phyloP scores from a whole-genome alignment of 257 asterid species.

The Paraleonurus japonicus region DNA sequence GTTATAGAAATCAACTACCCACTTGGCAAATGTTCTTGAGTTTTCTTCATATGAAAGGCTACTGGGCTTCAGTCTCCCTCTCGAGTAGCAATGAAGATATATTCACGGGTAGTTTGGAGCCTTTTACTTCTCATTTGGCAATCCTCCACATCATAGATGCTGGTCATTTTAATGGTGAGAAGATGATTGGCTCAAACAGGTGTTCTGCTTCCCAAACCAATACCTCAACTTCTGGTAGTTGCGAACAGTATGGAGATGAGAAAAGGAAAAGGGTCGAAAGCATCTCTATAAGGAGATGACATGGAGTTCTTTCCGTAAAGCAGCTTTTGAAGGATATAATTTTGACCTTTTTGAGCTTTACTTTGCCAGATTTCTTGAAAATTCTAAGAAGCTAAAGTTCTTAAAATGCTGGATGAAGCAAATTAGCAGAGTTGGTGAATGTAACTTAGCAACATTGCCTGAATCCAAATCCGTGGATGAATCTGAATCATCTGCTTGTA shows the following conservation, averaged over 20 bases:
- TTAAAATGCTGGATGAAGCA: conserved; percentile 93
- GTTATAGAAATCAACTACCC: conserved; percentile 38
- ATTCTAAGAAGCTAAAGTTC: conserved; percentile 75
- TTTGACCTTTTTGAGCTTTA: conserved; percentile 69
- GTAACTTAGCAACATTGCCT: conserved; percentile 24
- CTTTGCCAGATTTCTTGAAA: conserved; percentile 40
- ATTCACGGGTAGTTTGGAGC: conserved; percentile 55
- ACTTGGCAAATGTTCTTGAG: conserved; percentile 82
- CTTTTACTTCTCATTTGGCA: conserved; percentile 67
- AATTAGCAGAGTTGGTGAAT: conserved; percentile 39
- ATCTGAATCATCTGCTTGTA: conserved; percentile 35
- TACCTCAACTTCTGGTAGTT: conserved; percentile 54
- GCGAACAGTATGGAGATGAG: conserved; percentile 37
- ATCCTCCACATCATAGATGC: conserved; percentile 42
- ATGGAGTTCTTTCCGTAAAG: conserved; percentile 71
- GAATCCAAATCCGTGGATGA: conserved; percentile 34
- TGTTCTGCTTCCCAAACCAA: conserved; percentile 58
- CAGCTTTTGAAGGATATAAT: conserved; percentile 58
- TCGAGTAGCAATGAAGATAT: conserved; percentile 46
- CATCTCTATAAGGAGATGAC: conserved; percentile 45
- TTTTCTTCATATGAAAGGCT: conserved; percentile 63
- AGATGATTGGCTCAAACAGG: conserved; percentile 32
- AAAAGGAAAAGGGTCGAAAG: conserved; percentile 52
- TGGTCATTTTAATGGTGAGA: conserved; percentile 30
- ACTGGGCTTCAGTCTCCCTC: conserved; percentile 60